These are phyloP conservation scores for Globisporangium takayamanum DNA, from an alignment of 352 stramenopile species.

Conservation along the genomic window DNA sequence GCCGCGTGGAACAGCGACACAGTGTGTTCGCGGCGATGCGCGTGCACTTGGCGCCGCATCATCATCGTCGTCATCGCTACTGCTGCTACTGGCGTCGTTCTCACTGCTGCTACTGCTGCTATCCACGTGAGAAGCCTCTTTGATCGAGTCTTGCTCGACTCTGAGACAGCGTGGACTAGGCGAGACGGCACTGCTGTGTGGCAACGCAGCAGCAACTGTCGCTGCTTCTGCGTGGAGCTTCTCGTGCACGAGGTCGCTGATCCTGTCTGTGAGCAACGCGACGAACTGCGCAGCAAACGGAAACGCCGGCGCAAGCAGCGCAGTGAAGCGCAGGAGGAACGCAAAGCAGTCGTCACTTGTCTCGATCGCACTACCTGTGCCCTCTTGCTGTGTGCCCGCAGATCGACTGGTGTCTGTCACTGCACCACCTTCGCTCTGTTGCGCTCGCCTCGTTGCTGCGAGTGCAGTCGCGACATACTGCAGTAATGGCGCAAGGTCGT, in stretches of 20 bases:
- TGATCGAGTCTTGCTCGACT: background rate
- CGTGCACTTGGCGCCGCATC: background rate
- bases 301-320: slow-evolving; percentile 4
- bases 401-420: background rate
- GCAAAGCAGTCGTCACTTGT: slow-evolving; percentile 14
- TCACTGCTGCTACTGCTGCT: background rate
- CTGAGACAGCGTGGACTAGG: background rate
- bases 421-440: background rate
- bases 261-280: slow-evolving; percentile 4
- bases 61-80: background rate
- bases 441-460: background rate
- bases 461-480: background rate
- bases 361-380: background rate
- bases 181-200: background rate
- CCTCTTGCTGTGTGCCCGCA: background rate
- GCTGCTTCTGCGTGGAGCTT: slow-evolving; percentile 15
- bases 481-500: slow-evolving; percentile 10
- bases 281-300: slow-evolving; percentile 22
- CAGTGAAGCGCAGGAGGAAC: slow-evolving; percentile 1
- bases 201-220: background rate
- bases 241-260: slow-evolving; percentile 14
- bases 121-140: background rate
- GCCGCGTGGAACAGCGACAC: slow-evolving; percentile 3
- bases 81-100: background rate
- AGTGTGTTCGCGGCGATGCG: background rate